phyloP scores from a whole-genome alignment of 2,329 filamentous ascomycete species.

The Trichoderma gracile region DNA sequence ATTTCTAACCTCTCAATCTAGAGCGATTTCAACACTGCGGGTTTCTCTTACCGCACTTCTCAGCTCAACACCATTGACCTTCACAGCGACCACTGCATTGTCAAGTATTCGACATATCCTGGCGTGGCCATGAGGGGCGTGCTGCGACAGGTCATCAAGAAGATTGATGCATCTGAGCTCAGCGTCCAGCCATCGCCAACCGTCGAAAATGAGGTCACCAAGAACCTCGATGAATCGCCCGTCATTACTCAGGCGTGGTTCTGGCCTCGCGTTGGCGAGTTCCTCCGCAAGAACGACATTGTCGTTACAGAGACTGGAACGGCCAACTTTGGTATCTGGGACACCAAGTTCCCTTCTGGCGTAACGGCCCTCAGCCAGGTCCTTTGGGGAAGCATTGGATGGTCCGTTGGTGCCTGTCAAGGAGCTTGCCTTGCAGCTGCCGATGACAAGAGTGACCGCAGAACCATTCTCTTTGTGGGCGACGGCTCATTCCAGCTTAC shows the following conservation, averaged over 20 bases:
- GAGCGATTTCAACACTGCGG: slow-evolving; percentile 80
- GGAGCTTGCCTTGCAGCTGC: slow-evolving; percentile 73
- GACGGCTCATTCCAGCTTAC: slow-evolving; percentile 87
- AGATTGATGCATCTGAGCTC: slow-evolving; percentile 59
- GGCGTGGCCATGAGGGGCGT: slow-evolving; percentile 77
- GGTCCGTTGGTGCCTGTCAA: slow-evolving; percentile 60
- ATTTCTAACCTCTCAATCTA: slow-evolving; percentile 35
- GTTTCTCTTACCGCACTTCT: slow-evolving; percentile 77
- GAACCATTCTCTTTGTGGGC: slow-evolving; percentile 84
- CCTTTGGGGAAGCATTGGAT: slow-evolving; percentile 68
- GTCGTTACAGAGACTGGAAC: slow-evolving; percentile 87
- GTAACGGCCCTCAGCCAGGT: slow-evolving; percentile 81
- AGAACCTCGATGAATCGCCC: slow-evolving; percentile 43
- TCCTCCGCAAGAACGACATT: slow-evolving; percentile 71
- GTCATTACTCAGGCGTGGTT: slow-evolving; percentile 70
- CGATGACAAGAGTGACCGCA: slow-evolving; percentile 58
- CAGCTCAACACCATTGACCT: slow-evolving; percentile 80
- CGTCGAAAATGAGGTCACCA: slow-evolving; percentile 52
- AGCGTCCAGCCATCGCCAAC: slow-evolving; percentile 54
- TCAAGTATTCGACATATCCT: slow-evolving; percentile 78
- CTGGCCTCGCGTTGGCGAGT: slow-evolving; percentile 75
- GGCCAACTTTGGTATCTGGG: slow-evolving; percentile 84
- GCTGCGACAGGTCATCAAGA: slow-evolving; percentile 66
- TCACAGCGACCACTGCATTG: slow-evolving; percentile 70
- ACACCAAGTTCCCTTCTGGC: slow-evolving; percentile 74